phyloP scores from a whole-genome alignment of 768 basidiomycete species.

The Suillus subalutaceus region DNA sequence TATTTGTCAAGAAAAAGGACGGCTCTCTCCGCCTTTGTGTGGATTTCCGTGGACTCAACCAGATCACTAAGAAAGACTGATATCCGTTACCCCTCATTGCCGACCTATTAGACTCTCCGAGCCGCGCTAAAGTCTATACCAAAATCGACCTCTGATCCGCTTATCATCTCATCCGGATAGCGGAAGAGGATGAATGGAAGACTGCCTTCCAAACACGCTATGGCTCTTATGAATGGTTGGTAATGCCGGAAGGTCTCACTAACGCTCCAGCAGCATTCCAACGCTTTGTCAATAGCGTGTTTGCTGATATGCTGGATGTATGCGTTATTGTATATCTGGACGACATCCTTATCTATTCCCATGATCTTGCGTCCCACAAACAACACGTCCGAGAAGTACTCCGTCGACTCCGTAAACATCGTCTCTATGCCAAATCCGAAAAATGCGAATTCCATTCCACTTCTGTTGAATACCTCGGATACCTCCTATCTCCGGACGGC shows the following conservation, averaged over 20 bases:
- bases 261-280: neutral
- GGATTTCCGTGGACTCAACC: no score
- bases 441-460: no score
- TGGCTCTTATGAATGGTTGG: neutral
- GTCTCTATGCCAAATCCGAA: no score
- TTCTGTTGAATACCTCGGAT: no score
- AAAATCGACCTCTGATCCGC: no score
- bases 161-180: neutral
- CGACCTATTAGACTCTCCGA: no score
- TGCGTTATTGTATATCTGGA: neutral
- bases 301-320: neutral
- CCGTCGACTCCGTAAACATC: rapidly evolving
- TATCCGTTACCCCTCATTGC: no score
- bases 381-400: neutral
- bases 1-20: no score
- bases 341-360: neutral
- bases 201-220: neutral
- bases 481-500: no score
- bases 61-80: no score
- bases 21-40: no score
- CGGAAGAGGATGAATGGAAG: neutral
- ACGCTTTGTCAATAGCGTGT: neutral
- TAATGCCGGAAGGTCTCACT: neutral
- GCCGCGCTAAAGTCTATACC: no score
- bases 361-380: neutral